Evolutionary conservation across 148 eudicot species (phyloP).

Genomic region (Pharnaceum exiguum): DNA sequence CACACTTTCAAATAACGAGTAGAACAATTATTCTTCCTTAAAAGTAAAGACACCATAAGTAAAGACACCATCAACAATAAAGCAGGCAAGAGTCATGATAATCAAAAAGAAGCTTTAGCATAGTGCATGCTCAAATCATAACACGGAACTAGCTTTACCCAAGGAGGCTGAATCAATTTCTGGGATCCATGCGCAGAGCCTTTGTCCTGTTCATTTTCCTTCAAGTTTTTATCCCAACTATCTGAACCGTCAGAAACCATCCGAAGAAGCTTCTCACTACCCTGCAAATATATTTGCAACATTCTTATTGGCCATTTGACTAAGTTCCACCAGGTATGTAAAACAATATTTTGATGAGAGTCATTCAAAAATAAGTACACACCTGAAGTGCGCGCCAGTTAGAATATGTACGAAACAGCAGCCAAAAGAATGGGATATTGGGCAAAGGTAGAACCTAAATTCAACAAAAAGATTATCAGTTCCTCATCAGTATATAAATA

Average conservation of each 20-base stretch:
- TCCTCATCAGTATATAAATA: background rate
- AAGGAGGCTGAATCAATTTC: constrained; percentile 23
- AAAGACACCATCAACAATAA: background rate
- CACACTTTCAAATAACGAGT: too few species aligned
- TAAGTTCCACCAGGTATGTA: background rate
- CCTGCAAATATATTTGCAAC: constrained; percentile 41
- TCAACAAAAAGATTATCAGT: constrained; percentile 3
- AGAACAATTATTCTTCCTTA: too few species aligned
- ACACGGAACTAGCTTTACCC: constrained; percentile 36
- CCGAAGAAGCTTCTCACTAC: constrained; percentile 83
- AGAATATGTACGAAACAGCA: constrained; percentile 85
- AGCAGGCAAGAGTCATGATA: background rate
- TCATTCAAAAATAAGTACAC: constrained; percentile 5
- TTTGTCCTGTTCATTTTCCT: constrained; percentile 11
- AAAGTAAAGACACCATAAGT: background rate
- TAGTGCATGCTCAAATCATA: background rate
- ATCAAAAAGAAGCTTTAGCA: background rate
- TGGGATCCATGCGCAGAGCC: constrained; percentile 21
- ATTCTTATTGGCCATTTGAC: background rate
- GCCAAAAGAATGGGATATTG: constrained; percentile 96
- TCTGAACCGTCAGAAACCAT: constrained; percentile 60
- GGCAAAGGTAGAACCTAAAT: constrained; percentile 91
- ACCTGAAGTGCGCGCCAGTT: constrained; percentile 98
- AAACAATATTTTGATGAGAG: background rate
- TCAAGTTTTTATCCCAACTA: constrained; percentile 11